A percentile compares a stretch with the other conserved stretches of the same genome.
Conservation (phyloP, 768 basidiomycete species). For the Suillus tomentosus region DNA sequence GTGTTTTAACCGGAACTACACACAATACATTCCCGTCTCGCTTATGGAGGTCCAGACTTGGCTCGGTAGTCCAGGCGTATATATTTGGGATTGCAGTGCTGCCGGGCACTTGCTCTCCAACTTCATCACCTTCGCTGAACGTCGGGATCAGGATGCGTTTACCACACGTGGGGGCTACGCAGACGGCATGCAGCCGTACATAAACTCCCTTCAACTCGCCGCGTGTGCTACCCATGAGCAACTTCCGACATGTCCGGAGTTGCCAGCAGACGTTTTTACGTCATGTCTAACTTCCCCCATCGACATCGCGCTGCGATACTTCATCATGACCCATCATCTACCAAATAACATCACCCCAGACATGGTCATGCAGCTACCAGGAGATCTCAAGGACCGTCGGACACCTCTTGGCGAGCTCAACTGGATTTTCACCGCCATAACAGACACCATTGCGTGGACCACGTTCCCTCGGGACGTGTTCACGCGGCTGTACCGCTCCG, state of each 20-base stretch:
- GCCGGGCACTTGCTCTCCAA: conserved; percentile 92
- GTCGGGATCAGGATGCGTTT: conserved; percentile 68
- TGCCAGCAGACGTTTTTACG: conserved; percentile 97
- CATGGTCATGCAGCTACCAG: conserved; percentile 93
- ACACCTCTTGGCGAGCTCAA: conserved; percentile 98
- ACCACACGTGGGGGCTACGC: conserved; percentile 58
- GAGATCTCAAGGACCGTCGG: conserved; percentile 93
- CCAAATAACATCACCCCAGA: conserved; percentile 81
- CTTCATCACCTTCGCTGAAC: conserved; percentile 79
- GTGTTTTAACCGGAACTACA: conserved; percentile 98
- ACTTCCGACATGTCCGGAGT: conserved; percentile 92
- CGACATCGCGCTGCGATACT: conserved; percentile 94
- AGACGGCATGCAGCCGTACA: conserved; percentile 67
- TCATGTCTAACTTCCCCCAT: conserved; percentile 98
- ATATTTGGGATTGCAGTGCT: conserved; percentile 99
- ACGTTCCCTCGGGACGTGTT: conserved; percentile 93
- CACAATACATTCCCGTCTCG: conserved; percentile 97
- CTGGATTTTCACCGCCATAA: conserved; percentile 99
- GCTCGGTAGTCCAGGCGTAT: conserved; percentile 94
- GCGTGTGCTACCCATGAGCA: conserved; percentile 91
- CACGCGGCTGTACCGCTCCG: conserved; percentile 91
- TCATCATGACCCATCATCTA: conserved; percentile 87
- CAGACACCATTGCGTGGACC: conserved; percentile 99
- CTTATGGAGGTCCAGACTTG: conserved; percentile 91
- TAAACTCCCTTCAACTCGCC: conserved; percentile 91